A percentile compares a stretch with the other conserved stretches of the same genome.
phyloP scores from a whole-genome alignment of 169 alveolate species.

The Plasmodium falciparum region DNA sequence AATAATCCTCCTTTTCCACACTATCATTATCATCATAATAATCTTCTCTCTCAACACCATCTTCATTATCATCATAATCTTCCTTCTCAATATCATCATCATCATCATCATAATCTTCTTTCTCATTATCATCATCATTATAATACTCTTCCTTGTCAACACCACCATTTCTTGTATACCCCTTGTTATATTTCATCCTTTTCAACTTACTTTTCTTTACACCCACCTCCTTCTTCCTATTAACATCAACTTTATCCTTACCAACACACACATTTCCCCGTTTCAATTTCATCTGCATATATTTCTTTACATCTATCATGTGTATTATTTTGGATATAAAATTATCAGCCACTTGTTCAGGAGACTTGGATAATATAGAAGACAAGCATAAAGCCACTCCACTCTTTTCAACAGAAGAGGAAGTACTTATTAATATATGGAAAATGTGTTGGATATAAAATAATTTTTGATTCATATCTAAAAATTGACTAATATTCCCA shows the following conservation, averaged over 20 bases:
- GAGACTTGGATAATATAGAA: constrained; percentile 58
- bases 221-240: too few relatives aligned
- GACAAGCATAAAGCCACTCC: constrained; percentile 62
- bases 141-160: background rate
- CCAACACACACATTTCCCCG: background rate
- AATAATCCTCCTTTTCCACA: background rate
- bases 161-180: background rate
- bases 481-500: constrained; percentile 51
- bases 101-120: background rate
- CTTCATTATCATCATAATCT: background rate
- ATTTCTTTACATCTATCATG: constrained; percentile 67
- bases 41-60: background rate
- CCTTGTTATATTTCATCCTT: background rate
- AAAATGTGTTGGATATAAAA: constrained; percentile 67
- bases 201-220: background rate
- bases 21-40: background rate
- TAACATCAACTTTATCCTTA: background rate
- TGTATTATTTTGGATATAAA: constrained; percentile 49
- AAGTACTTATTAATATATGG: constrained; percentile 35
- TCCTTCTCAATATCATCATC: background rate
- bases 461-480: constrained; percentile 51
- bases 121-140: background rate
- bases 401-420: constrained; percentile 68
- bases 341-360: constrained; percentile 41
- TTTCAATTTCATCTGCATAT: constrained; percentile 8